These are phyloP conservation scores for Glycyrrhiza uralensis DNA, from an alignment of 306 rosid genomes.

Conservation along the genomic window DNA sequence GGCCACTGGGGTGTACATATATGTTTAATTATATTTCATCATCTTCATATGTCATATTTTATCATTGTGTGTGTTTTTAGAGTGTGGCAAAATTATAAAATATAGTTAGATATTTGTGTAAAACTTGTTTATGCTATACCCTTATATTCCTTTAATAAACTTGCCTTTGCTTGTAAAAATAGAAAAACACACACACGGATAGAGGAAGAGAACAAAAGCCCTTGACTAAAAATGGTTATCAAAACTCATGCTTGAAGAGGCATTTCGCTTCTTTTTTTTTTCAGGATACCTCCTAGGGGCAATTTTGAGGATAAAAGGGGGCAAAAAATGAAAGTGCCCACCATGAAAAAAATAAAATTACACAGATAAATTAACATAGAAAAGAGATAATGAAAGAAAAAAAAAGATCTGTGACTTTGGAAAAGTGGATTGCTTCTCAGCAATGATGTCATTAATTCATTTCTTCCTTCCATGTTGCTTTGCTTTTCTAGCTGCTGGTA, in stretches of 20 bases:
- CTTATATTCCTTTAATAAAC: background rate
- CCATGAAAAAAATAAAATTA: conserved; percentile 15
- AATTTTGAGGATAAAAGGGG: conserved; percentile 10
- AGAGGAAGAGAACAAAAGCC: background rate
- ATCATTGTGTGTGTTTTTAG: no score
- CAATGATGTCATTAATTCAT: background rate
- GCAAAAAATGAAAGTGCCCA: conserved; percentile 20
- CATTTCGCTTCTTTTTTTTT: conserved; percentile 6
- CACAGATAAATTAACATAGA: background rate
- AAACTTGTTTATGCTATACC: no score
- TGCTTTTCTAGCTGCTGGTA: conserved; percentile 30
- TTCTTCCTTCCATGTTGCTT: conserved; percentile 25
- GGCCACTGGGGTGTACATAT: no score
- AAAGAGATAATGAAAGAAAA: background rate
- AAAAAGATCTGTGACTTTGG: conserved; percentile 4
- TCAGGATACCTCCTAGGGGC: background rate
- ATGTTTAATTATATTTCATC: no score
- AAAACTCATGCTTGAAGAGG: conserved; percentile 10
- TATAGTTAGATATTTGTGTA: no score
- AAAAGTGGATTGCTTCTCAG: conserved; percentile 23
- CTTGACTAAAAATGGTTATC: conserved; percentile 9
- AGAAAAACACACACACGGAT: background rate
- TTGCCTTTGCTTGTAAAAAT: background rate
- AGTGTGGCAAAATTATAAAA: no score
- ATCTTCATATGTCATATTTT: no score